Percentiles rank a stretch among this genome's conserved stretches.
Evolutionary conservation across 257 asterid species (phyloP).

Genomic region (Schizonepeta tenuifolia): DNA sequence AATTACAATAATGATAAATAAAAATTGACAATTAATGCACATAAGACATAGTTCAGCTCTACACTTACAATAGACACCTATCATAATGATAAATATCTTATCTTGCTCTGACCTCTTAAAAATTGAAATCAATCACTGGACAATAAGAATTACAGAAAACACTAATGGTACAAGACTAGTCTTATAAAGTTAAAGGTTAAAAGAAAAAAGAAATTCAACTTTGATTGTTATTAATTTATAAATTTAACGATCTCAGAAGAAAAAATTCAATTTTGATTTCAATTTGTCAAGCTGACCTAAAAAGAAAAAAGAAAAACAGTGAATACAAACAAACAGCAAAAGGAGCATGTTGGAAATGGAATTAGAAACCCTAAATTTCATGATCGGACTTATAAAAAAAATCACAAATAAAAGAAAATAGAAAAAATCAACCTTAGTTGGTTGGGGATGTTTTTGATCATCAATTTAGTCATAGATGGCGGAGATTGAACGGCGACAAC

Average conservation of each 20-base stretch:
- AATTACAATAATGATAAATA: no score
- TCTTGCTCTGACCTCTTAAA: no score
- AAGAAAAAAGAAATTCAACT: no score
- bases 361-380: neutral
- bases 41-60: no score
- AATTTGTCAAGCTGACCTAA: neutral
- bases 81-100: no score
- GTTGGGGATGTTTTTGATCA: slow-evolving; percentile 46
- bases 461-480: slow-evolving; percentile 25
- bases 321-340: neutral
- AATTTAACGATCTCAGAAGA: no score
- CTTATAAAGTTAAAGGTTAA: no score
- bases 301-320: no score
- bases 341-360: neutral
- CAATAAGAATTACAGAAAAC: slow-evolving; percentile 19
- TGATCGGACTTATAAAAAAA: no score
- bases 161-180: no score
- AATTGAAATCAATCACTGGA: slow-evolving; percentile 8
- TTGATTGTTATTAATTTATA: slow-evolving; percentile 19
- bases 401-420: neutral
- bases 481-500: neutral
- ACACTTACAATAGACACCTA: no score
- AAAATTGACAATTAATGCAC: slow-evolving; percentile 24
- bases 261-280: neutral
- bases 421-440: slow-evolving; percentile 35